Evolutionary conservation across 1,284 basidiomycete genomes (phyloP).

Genomic region (Rhodotorula sp.): DNA sequence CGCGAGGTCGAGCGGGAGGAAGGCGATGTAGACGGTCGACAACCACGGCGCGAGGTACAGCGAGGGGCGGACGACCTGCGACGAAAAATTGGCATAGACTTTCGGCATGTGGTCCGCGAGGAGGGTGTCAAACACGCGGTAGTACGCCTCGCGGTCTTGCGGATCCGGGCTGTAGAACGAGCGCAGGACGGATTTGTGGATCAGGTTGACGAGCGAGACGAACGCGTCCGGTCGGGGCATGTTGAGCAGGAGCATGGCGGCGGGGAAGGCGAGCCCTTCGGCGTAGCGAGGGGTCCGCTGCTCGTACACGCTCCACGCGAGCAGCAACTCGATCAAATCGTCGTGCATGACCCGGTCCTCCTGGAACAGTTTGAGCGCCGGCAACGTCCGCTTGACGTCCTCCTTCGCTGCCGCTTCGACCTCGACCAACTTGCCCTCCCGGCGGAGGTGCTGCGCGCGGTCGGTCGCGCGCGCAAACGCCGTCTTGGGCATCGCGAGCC

Average conservation of each 20-base stretch:
- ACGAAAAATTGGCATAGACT: slow-evolving; percentile 55
- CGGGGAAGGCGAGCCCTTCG: slow-evolving; percentile 38
- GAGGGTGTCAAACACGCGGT: slow-evolving; percentile 82
- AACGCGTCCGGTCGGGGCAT: slow-evolving; percentile 74
- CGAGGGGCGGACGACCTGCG: slow-evolving; percentile 64
- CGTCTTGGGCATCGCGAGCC: slow-evolving; percentile 83
- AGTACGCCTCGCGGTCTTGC: slow-evolving; percentile 63
- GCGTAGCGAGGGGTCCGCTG: slow-evolving; percentile 63
- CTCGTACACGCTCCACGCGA: slow-evolving; percentile 89
- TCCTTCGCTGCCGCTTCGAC: slow-evolving; percentile 61
- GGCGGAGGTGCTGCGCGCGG: slow-evolving; percentile 36
- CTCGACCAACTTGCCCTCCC: slow-evolving; percentile 57
- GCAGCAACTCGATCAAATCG: slow-evolving; percentile 81
- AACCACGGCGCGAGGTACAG: slow-evolving; percentile 75
- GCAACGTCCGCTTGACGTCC: slow-evolving; percentile 78
- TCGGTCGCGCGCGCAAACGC: slow-evolving; percentile 62
- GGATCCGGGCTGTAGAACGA: slow-evolving; percentile 76
- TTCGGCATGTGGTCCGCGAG: slow-evolving; percentile 90
- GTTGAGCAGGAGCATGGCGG: slow-evolving; percentile 64
- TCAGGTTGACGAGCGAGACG: slow-evolving; percentile 79
- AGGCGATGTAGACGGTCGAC: slow-evolving; percentile 66
- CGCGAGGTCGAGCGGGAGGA: slow-evolving; percentile 44
- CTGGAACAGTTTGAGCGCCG: slow-evolving; percentile 81
- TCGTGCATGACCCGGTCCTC: slow-evolving; percentile 75
- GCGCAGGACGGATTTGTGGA: slow-evolving; percentile 78